Percentiles rank a stretch among this genome's conserved stretches.
Conservation (phyloP, 192 early-diverging fungal genomes). For the Rhizoclosmatium sp. region DNA sequence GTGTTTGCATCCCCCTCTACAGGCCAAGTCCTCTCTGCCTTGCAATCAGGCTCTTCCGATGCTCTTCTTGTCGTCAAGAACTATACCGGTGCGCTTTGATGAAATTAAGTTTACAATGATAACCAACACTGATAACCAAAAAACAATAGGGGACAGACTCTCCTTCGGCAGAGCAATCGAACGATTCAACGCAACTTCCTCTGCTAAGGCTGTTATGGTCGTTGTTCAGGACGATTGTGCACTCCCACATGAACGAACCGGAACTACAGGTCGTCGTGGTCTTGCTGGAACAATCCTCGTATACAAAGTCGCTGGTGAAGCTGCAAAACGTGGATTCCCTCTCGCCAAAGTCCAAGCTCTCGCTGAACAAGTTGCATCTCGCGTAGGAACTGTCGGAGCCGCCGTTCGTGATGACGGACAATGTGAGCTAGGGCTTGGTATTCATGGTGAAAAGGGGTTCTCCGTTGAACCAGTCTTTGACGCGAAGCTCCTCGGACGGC, state of each 20-base stretch:
- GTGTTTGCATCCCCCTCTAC: constrained; percentile 89
- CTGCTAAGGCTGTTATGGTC: constrained; percentile 62
- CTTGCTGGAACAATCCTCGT: constrained; percentile 78
- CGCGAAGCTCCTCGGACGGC: constrained; percentile 57
- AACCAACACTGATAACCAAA: no score
- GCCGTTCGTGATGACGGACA: constrained; percentile 76
- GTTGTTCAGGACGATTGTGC: constrained; percentile 89
- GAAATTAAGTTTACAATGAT: no score
- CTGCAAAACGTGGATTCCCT: constrained; percentile 59
- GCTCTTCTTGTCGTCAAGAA: background rate
- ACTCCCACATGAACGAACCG: constrained; percentile 70
- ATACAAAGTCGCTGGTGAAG: constrained; percentile 83
- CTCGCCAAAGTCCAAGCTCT: constrained; percentile 63
- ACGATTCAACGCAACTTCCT: constrained; percentile 58
- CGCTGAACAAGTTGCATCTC: constrained; percentile 63
- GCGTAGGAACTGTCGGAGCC: constrained; percentile 83
- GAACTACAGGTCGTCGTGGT: constrained; percentile 76
- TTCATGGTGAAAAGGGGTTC: constrained; percentile 84
- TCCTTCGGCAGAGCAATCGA: constrained; percentile 81
- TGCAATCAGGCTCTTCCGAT: constrained; percentile 50
- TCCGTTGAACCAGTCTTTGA: constrained; percentile 49
- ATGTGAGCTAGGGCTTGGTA: constrained; percentile 78
- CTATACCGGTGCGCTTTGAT: background rate
- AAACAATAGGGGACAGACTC: constrained; percentile 55
- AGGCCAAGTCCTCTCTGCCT: constrained; percentile 76